Base-by-base conservation (phyloP, 2,329 filamentous ascomycete species). In the Phoma sp. region DNA sequence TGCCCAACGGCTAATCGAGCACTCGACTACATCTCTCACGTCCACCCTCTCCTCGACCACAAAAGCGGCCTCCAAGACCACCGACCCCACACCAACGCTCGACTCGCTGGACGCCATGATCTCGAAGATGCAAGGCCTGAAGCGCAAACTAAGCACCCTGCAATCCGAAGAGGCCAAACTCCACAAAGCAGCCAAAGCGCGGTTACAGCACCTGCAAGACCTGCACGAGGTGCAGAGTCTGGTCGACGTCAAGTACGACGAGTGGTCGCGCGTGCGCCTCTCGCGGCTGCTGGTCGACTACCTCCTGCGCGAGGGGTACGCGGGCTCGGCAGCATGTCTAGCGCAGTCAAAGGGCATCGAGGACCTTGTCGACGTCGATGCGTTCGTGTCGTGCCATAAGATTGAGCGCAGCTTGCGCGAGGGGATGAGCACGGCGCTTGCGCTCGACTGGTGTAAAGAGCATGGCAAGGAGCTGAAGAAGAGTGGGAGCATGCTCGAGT, bases 401-500 rank as follows among this genome's bases (percentile, higher is more conserved):
- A 92, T 98, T 62, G 87, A 91, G 55, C 83, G 88, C 65, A 90
- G 88, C 58, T 77, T 99, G 57, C 79, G 85, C 38, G 82, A 82
- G 35, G 69, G 71, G 15, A 87, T 88, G 29, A 90, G 87, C 64
- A 89, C 94, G 4, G 82, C 83, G 32, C 90, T 96, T 67, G 93
- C 92, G 21, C 76, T 99, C 50, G 85, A 86, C 12, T 99, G 95
- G 95, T 97, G 95, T 74, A 85, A 83, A 15, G 94, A 98, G 69
- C 96, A 97, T 76, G 95, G 96, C 76, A 93, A 94, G 68, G 90
- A 93, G 60, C 78, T 99, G 56, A 90, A 92, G 71, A 96, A 95
- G 81, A 89, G 91, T 76, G 88, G 91, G 83, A 92, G 88, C 69
- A 90, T 89, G 63, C 84, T 99, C 15, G 95, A 99, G 75, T 96